These are phyloP conservation scores for Falciphora oryzae DNA, from an alignment of 2,329 filamentous ascomycete species.

Conservation along the genomic window DNA sequence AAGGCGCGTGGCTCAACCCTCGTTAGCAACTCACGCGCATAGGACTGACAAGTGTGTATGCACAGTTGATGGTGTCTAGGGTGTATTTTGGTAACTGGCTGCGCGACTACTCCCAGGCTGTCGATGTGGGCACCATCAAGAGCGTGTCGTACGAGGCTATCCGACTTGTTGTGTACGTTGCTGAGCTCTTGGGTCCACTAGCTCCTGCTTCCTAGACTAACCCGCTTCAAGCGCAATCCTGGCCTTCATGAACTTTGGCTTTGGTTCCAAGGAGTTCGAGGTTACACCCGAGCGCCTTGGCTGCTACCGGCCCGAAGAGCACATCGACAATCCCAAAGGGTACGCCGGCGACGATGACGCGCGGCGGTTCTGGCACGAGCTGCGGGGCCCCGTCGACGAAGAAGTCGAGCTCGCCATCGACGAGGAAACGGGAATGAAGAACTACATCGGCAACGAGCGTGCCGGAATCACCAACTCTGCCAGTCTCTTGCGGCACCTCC, in stretches of 20 bases:
- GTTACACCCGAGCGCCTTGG: slow-evolving; percentile 74
- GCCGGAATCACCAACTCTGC: slow-evolving; percentile 76
- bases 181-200: neutral
- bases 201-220: neutral
- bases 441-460: slow-evolving; percentile 87
- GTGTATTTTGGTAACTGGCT: slow-evolving; percentile 98
- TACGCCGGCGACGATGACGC: slow-evolving; percentile 88
- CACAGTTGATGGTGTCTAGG: slow-evolving; percentile 53
- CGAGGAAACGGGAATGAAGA: slow-evolving; percentile 72
- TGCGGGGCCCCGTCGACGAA: slow-evolving; percentile 80
- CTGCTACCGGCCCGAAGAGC: slow-evolving; percentile 49
- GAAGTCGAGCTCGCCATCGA: slow-evolving; percentile 73
- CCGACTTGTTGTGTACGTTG: slow-evolving; percentile 72
- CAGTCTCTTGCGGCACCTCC: slow-evolving; percentile 66
- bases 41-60: neutral
- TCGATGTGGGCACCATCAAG: slow-evolving; percentile 90
- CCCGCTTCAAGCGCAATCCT: slow-evolving; percentile 45
- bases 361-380: slow-evolving; percentile 69
- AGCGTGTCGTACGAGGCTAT: slow-evolving; percentile 87
- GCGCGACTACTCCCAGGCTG: slow-evolving; percentile 85
- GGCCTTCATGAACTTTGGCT: slow-evolving; percentile 87
- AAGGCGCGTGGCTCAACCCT: slow-evolving; percentile 56
- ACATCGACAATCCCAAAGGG: slow-evolving; percentile 74
- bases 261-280: slow-evolving; percentile 77
- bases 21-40: neutral